These are phyloP conservation scores for Flammula alnicola DNA, from an alignment of 1,284 basidiomycete species.

Conservation along the genomic window DNA sequence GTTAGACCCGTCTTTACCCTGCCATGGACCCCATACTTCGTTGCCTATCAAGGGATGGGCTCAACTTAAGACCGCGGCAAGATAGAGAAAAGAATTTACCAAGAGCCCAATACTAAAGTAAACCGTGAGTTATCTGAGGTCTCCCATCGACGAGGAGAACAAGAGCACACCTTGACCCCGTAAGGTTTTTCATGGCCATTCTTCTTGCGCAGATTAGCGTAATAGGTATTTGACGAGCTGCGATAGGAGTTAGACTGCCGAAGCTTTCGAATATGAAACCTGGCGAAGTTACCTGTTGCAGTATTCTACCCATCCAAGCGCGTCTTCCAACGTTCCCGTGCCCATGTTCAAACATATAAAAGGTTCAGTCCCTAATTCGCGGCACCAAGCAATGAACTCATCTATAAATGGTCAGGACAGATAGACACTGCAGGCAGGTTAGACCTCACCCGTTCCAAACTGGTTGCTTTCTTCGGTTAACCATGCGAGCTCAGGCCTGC, in stretches of 20 bases:
- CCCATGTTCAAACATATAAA: slow-evolving; percentile 73
- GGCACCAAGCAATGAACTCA: slow-evolving; percentile 54
- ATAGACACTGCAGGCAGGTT: background rate
- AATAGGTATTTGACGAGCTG: slow-evolving; percentile 49
- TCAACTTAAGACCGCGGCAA: background rate
- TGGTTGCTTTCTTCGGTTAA: slow-evolving; percentile 64
- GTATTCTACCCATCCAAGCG: slow-evolving; percentile 70
- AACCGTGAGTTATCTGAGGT: background rate
- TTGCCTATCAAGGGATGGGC: slow-evolving; percentile 35
- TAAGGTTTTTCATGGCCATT: slow-evolving; percentile 65
- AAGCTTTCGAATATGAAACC: background rate
- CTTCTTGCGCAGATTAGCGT: slow-evolving; percentile 63
- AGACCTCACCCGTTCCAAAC: slow-evolving; percentile 57
- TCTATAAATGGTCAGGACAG: slow-evolving; percentile 18
- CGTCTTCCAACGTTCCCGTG: slow-evolving; percentile 64
- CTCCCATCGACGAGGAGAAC: background rate
- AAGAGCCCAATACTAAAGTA: slow-evolving; percentile 41
- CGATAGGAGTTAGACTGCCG: no score
- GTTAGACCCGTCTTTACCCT: no score
- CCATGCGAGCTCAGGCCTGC: slow-evolving; percentile 70
- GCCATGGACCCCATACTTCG: slow-evolving; percentile 68
- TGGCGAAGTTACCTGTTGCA: slow-evolving; percentile 50
- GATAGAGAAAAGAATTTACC: slow-evolving; percentile 27
- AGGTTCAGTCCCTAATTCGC: slow-evolving; percentile 55
- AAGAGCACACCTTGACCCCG: slow-evolving; percentile 42